phyloP scores from a whole-genome alignment of 495 filamentous ascomycete species.

The Talaromyces thailandensis region DNA sequence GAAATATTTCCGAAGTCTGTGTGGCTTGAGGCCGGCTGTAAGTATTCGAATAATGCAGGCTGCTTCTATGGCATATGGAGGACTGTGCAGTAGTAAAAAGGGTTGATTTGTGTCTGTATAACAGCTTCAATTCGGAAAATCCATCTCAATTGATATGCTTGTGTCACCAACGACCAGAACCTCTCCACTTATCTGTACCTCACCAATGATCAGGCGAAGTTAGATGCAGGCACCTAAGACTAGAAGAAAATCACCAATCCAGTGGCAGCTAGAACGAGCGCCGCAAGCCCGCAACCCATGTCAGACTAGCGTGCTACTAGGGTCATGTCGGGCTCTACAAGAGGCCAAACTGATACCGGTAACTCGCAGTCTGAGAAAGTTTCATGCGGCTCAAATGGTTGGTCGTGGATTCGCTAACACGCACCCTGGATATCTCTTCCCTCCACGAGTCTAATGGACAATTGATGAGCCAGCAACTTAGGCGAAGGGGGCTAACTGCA shows the following conservation, averaged over 20 bases:
- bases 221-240: not conserved
- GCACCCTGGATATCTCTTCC: not conserved
- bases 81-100: not conserved
- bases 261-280: not conserved
- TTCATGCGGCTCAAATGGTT: not conserved
- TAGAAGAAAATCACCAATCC: not conserved
- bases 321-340: not conserved
- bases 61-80: not conserved
- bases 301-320: not conserved
- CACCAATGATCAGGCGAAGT: not conserved
- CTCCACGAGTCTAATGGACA: not conserved
- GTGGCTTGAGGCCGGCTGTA: not conserved
- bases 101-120: not conserved
- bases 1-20: not conserved
- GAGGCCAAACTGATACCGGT: not conserved
- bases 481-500: not conserved
- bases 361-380: not conserved
- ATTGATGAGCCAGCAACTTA: not conserved
- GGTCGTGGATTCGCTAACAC: not conserved
- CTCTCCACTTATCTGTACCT: not conserved
- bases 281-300: not conserved
- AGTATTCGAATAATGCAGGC: not conserved
- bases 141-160: not conserved
- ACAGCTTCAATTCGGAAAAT: not conserved
- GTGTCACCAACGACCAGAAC: not conserved